Conservation (phyloP, 106 monocot species). For the Vanilla planifolia region DNA sequence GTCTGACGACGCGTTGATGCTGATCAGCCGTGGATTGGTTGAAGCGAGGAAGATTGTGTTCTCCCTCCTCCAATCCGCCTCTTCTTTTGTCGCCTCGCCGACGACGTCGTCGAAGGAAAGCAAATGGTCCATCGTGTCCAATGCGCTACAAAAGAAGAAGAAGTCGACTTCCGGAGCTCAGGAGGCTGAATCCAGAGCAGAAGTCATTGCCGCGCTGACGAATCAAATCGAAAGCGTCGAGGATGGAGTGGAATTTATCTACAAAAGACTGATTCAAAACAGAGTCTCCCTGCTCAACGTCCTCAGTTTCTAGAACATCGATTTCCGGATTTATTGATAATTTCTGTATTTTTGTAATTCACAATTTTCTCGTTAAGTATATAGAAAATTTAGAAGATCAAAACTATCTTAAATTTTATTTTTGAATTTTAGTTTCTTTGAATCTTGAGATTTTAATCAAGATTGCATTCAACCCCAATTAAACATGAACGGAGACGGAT, state of each 20-base stretch:
- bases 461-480: too few species aligned
- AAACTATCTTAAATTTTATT: too few species aligned
- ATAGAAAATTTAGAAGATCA: too few species aligned
- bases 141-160: constrained; percentile 1
- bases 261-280: background rate
- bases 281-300: constrained; percentile 6
- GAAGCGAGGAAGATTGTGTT: constrained; percentile 9
- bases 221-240: background rate
- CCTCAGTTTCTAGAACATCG: constrained; percentile 5
- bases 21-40: background rate
- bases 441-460: too few species aligned
- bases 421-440: too few species aligned
- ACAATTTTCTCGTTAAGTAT: too few species aligned
- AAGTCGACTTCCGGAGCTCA: background rate
- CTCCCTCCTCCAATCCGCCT: background rate
- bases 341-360: too few species aligned
- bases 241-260: background rate
- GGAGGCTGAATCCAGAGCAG: background rate
- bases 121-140: background rate
- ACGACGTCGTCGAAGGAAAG: background rate
- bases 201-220: background rate
- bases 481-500: too few species aligned
- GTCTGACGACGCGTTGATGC: background rate
- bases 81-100: background rate
- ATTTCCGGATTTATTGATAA: too few species aligned